Conservation (phyloP, 208 protist species). For the Endotrypanum monterogeii region DNA sequence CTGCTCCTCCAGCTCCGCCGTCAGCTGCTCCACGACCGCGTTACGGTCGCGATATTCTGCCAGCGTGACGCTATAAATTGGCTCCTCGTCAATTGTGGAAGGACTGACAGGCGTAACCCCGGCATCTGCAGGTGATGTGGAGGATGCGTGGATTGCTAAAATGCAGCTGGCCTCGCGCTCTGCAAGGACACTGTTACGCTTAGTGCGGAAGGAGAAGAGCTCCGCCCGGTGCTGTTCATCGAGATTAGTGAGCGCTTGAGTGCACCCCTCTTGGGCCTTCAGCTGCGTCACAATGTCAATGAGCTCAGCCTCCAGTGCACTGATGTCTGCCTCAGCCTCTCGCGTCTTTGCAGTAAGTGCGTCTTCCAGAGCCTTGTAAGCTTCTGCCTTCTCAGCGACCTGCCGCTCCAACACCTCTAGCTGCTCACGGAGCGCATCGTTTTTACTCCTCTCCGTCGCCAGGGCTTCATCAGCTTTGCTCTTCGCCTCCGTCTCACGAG, state of each 20-base stretch:
- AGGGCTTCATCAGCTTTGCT: conserved; percentile 26
- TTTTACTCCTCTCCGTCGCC: conserved; percentile 24
- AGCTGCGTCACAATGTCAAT: conserved; percentile 29
- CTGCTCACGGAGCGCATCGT: conserved; percentile 16
- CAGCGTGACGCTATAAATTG: conserved; percentile 26
- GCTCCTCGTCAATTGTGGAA: conserved; percentile 7
- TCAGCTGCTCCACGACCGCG: not conserved
- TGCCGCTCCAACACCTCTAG: conserved; percentile 23
- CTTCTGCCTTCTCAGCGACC: conserved; percentile 3
- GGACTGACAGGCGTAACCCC: not conserved
- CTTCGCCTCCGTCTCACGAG: not conserved
- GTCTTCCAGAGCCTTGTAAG: conserved; percentile 21
- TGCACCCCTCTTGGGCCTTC: conserved; percentile 19
- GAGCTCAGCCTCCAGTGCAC: conserved; percentile 27
- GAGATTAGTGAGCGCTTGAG: not conserved
- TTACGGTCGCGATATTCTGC: conserved; percentile 12
- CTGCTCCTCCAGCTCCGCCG: conserved; percentile 1
- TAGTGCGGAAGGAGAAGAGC: not conserved
- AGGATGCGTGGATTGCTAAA: not conserved
- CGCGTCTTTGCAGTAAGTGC: conserved; percentile 11
- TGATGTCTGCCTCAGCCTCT: not conserved
- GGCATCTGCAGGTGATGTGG: no score
- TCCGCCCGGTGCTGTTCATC: not conserved
- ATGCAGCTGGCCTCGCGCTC: not conserved
- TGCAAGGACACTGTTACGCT: not conserved